These are phyloP conservation scores for Articulospora tetracladia DNA, from an alignment of 495 filamentous ascomycete genomes.

Conservation along the genomic window DNA sequence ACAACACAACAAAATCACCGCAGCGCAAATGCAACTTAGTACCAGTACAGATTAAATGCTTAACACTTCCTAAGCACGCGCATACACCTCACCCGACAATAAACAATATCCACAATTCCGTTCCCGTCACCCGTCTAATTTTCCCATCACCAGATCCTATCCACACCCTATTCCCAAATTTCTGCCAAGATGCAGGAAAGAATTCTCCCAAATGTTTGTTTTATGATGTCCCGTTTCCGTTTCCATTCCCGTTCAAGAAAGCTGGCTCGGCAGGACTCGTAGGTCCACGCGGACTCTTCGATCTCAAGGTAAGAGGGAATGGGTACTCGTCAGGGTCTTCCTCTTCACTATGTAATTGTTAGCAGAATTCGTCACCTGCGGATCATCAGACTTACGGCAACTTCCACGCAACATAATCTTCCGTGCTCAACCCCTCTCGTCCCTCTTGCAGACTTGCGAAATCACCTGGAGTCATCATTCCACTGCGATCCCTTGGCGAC, in stretches of 20 bases:
- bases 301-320: conserved; percentile 79
- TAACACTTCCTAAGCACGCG: not conserved
- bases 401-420: conserved; percentile 98
- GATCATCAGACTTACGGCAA: conserved; percentile 72
- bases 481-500: conserved; percentile 82
- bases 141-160: not conserved
- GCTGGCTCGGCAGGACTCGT: conserved; percentile 22
- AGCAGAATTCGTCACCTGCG: conserved; percentile 13
- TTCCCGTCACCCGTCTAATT: not conserved
- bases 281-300: conserved; percentile 33
- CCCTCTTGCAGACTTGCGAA: conserved; percentile 96
- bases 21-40: not conserved
- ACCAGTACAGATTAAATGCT: not conserved
- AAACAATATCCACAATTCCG: not conserved
- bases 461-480: conserved; percentile 99
- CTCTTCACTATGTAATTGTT: conserved; percentile 64
- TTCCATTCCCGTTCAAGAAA: conserved; percentile 15
- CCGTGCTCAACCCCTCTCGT: conserved; percentile 86
- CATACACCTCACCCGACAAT: not conserved
- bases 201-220: not conserved
- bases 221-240: not conserved
- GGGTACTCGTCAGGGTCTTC: conserved; percentile 93
- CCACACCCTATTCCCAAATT: not conserved
- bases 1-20: not conserved
- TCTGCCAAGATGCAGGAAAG: not conserved